Evolutionary conservation across 768 basidiomycete genomes (phyloP).

Genomic region (Phlegmacium glaucopus): DNA sequence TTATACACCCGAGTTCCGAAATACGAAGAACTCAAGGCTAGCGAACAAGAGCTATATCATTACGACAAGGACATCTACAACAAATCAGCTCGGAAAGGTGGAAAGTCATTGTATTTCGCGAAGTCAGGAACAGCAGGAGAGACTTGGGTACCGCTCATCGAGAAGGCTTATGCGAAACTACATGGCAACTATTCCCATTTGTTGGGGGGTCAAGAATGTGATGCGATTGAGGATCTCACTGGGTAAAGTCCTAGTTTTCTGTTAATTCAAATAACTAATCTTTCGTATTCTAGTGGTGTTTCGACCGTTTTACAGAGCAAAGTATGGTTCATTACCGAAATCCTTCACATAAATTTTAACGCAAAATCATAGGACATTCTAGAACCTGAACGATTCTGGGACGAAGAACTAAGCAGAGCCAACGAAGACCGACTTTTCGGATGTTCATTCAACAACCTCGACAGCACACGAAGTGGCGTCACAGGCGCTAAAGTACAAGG

Average conservation of each 20-base stretch:
- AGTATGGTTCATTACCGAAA: too few relatives aligned
- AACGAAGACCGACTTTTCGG: conserved; percentile 52
- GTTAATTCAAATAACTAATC: neutral
- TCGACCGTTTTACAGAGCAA: conserved; percentile 41
- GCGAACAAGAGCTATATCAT: conserved; percentile 46
- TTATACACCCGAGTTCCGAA: conserved; percentile 47
- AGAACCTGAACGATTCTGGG: conserved; percentile 49
- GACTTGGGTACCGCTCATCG: conserved; percentile 58
- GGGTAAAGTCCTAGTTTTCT: conserved; percentile 32
- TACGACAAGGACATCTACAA: conserved; percentile 47
- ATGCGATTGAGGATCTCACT: conserved; percentile 55
- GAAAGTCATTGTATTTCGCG: conserved; percentile 49
- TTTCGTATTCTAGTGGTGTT: conserved; percentile 34
- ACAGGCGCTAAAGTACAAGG: conserved; percentile 30
- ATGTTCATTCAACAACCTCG: conserved; percentile 41
- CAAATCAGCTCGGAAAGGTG: conserved; percentile 41
- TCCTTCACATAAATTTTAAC: too few relatives aligned
- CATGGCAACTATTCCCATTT: conserved; percentile 44
- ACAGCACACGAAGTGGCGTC: conserved; percentile 29
- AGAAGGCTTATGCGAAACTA: conserved; percentile 56
- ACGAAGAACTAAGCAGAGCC: conserved; percentile 46
- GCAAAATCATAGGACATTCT: conserved; percentile 37
- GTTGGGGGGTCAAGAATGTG: conserved; percentile 33
- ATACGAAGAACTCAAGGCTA: conserved; percentile 41
- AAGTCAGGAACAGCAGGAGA: conserved; percentile 44